Evolutionary conservation across 2,329 filamentous ascomycete genomes (phyloP), one percentile per base, ranked within the genome.

Genomic region (Capronia coronata): DNA sequence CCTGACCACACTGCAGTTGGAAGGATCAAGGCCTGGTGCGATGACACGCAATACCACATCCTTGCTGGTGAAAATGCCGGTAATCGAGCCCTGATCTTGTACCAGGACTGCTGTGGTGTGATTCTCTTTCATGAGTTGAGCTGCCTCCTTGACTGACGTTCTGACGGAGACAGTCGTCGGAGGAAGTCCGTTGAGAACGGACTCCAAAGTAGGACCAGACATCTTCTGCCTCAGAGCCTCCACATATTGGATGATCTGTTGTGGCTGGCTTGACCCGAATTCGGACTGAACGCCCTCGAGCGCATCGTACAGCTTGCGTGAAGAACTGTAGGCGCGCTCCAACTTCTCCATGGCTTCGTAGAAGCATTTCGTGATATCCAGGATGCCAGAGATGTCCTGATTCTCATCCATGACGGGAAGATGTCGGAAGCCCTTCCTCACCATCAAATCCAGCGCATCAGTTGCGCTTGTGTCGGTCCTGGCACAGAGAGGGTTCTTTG

Each of bases 341-440:
- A 98, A 75, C 75, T 98, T 98, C 75, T 98, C 93, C 93, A 98
- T 98, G 37, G 93, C 93, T 71, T 98, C 93, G 71, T 98, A 98
- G 71, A 98, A 98, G 72, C 93, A 98, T 72, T 97, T 98, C 49
- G 93, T 98, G 62, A 98, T 98, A 69, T 98, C 93, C 47, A 98
- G 75, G 59, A 98, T 90, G 74, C 93, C 93, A 6, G 90, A 94
- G 56, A 98, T 98, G 65, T 98, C 91, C 71, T 98, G 93, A 69
- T 98, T 97, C 75, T 98, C 93, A 70, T 98, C 93, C 93, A 98
- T 98, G 59, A 98, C 93, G 2, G 93, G 93, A 65, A 98, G 71
- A 74, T 98, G 93, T 61, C 93, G 83, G 76, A 98, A 98, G 14
- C 93, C 93, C 73, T 97, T 97, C 61, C 91, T 80, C 49, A 98